Evolutionary conservation across 2,329 filamentous ascomycete genomes (phyloP).

Genomic region (Xylariaceae sp.): DNA sequence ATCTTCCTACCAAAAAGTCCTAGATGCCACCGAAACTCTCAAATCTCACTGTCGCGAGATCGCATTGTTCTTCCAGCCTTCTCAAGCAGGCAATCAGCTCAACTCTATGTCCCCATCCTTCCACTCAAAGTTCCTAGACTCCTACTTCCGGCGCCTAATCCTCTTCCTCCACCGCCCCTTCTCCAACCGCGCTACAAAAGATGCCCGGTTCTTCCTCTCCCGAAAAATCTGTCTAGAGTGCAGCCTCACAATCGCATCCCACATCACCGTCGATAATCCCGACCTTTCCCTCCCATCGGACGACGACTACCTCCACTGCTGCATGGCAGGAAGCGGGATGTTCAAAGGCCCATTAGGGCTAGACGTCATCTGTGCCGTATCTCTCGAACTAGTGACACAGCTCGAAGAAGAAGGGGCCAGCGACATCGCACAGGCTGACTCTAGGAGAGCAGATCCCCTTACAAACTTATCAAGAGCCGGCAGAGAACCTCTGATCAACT

Average conservation of each 20-base stretch:
- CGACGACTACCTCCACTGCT: conserved; percentile 21
- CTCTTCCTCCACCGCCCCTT: conserved; percentile 26
- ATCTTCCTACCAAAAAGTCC: conserved; percentile 14
- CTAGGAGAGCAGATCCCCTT: conserved; percentile 11
- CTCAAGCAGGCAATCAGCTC: not conserved
- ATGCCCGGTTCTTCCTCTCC: conserved; percentile 24
- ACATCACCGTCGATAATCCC: conserved; percentile 17
- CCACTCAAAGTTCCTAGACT: conserved; percentile 26
- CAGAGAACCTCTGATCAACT: conserved; percentile 17
- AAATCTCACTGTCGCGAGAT: conserved; percentile 23
- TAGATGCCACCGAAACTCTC: conserved; percentile 15
- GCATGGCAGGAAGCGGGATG: conserved; percentile 21
- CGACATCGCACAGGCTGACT: not conserved
- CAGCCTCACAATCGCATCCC: conserved; percentile 23
- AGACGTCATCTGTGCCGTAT: conserved; percentile 17
- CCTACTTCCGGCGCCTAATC: conserved; percentile 24
- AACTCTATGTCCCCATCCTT: conserved; percentile 8
- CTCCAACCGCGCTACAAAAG: conserved; percentile 17
- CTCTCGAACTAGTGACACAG: conserved; percentile 21
- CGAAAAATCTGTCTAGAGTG: conserved; percentile 26
- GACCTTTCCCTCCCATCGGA: conserved; percentile 1
- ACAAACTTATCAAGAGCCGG: conserved; percentile 10
- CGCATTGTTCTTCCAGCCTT: conserved; percentile 16
- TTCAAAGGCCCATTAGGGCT: conserved; percentile 24
- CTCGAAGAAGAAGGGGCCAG: conserved; percentile 16